Percentiles rank a stretch among this genome's conserved stretches.
Conservation (phyloP, 2,329 filamentous ascomycete genomes). For the Apiospora arundinis region DNA sequence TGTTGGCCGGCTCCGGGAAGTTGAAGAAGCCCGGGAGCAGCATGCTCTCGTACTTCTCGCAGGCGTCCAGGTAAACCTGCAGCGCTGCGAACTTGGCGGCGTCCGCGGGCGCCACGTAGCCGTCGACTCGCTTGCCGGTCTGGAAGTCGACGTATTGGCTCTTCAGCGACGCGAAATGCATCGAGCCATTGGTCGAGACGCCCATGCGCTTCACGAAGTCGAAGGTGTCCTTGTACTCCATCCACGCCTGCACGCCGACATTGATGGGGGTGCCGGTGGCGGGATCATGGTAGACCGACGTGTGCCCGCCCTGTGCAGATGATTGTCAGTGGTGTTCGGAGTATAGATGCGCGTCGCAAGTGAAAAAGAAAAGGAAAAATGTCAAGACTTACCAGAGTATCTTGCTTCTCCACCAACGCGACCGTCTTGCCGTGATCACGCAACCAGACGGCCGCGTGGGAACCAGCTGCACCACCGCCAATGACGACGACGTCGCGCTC, state of each 20-base stretch:
- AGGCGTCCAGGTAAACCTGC: slow-evolving; percentile 10
- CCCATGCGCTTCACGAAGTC: slow-evolving; percentile 20
- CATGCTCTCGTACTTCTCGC: slow-evolving; percentile 16
- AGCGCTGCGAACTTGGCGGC: slow-evolving; percentile 11
- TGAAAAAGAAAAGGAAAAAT: neutral
- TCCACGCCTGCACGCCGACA: slow-evolving; percentile 22
- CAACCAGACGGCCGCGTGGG: slow-evolving; percentile 20
- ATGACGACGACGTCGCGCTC: slow-evolving; percentile 22
- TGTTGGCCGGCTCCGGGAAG: neutral
- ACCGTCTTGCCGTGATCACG: slow-evolving; percentile 19
- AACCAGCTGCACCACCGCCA: slow-evolving; percentile 23
- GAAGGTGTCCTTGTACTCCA: slow-evolving; percentile 27
- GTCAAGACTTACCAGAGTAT: neutral
- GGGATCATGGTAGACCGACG: slow-evolving; percentile 22
- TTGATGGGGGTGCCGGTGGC: slow-evolving; percentile 19
- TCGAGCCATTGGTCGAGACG: neutral
- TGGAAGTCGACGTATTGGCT: slow-evolving; percentile 20
- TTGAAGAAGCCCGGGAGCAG: slow-evolving; percentile 25
- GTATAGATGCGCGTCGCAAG: neutral
- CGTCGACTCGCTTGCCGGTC: slow-evolving; percentile 1
- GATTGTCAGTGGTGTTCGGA: neutral
- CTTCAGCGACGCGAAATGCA: slow-evolving; percentile 7
- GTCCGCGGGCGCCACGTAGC: neutral
- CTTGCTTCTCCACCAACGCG: slow-evolving; percentile 17
- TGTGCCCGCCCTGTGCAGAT: slow-evolving; percentile 19